Evolutionary conservation across 495 filamentous ascomycete species (phyloP).

Genomic region (Tuber magnatum): DNA sequence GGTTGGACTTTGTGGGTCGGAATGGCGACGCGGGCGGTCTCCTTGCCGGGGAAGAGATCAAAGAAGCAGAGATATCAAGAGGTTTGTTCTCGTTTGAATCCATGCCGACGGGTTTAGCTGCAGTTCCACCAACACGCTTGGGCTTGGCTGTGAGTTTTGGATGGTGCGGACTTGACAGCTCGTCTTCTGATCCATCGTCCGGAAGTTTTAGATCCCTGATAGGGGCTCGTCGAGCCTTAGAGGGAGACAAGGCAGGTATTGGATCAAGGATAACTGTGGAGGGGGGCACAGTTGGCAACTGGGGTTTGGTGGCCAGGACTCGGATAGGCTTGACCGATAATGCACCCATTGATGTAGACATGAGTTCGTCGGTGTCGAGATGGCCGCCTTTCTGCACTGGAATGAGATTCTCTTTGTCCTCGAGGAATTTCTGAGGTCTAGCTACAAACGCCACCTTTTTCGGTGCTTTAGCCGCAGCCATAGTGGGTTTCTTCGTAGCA

Average conservation of each 20-base stretch:
- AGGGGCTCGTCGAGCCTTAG: conserved; percentile 28
- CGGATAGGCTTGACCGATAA: conserved; percentile 37
- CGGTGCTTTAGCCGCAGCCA: conserved; percentile 3
- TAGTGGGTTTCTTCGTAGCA: conserved; percentile 11
- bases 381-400: conserved; percentile 11
- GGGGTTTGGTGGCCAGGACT: conserved; percentile 27
- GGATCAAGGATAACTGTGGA: conserved; percentile 26
- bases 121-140: conserved; percentile 15
- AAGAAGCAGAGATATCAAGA: conserved; percentile 24
- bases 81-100: conserved; percentile 16
- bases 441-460: conserved; percentile 29
- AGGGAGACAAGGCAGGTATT: conserved; percentile 34
- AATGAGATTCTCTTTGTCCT: conserved; percentile 34
- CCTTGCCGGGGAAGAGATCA: conserved; percentile 34
- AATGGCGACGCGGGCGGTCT: conserved; percentile 26
- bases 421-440: conserved; percentile 11
- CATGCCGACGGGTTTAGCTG: not conserved
- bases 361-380: conserved; percentile 35
- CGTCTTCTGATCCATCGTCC: conserved; percentile 34
- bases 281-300: conserved; percentile 21
- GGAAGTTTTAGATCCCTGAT: not conserved
- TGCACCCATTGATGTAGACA: conserved; percentile 38
- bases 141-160: conserved; percentile 33
- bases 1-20: conserved; percentile 15
- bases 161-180: conserved; percentile 24